A percentile compares a stretch with the other conserved stretches of the same genome.
Conservation (phyloP, 108 stramenopile genomes). For the Nannochloropsis gaditana region DNA sequence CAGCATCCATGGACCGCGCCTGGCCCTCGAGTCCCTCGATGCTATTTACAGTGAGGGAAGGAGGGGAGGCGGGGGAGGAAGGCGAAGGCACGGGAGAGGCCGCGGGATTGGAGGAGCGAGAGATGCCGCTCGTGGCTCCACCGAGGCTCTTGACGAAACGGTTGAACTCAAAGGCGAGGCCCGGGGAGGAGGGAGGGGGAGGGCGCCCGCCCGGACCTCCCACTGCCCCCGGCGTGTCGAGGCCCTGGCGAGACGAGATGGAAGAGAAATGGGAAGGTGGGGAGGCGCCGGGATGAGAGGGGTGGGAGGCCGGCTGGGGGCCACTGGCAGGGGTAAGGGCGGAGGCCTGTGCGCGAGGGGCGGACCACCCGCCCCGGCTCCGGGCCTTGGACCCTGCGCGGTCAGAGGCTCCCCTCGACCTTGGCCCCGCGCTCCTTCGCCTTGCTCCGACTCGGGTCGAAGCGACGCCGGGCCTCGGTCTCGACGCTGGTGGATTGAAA, state of each 20-base stretch:
- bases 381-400: too few species aligned
- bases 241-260: background rate
- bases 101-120: background rate
- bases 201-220: background rate
- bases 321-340: background rate
- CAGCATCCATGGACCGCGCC: too few species aligned
- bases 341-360: background rate
- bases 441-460: too few species aligned
- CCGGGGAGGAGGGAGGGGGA: background rate
- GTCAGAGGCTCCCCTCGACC: too few species aligned
- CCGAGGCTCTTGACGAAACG: conserved; percentile 15
- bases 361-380: too few species aligned
- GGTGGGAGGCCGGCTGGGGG: background rate
- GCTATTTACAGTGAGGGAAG: background rate
- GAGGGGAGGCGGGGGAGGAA: background rate
- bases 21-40: too few species aligned
- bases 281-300: background rate
- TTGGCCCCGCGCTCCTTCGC: too few species aligned
- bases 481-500: background rate
- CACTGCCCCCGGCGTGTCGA: background rate
- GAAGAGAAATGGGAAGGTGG: background rate
- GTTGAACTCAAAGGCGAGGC: background rate
- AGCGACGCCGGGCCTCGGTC: too few species aligned
- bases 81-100: background rate
- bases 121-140: background rate